Percentiles rank a stretch among this genome's conserved stretches.
Evolutionary conservation across 257 asterid species (phyloP).

Genomic region (Nicotiana paniculata): DNA sequence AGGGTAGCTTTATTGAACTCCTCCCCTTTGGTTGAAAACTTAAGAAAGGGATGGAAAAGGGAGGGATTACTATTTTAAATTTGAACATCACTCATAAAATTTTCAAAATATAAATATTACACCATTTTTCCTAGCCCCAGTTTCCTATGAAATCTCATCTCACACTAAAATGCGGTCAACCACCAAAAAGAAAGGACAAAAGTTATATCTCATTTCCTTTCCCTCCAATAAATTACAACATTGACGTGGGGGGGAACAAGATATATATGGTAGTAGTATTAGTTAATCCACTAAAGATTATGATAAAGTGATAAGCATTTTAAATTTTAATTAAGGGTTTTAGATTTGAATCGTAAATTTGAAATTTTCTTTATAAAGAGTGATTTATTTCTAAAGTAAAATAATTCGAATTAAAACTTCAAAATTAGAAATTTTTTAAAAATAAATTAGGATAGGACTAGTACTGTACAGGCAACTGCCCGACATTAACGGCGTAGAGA

Average conservation of each 20-base stretch:
- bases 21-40: neutral
- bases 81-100: neutral
- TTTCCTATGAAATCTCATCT: neutral
- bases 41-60: constrained; percentile 5
- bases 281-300: too few species aligned
- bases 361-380: too few species aligned
- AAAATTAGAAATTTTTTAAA: too few species aligned
- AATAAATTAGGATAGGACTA: neutral
- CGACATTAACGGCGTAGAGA: constrained; percentile 16
- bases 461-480: constrained; percentile 10
- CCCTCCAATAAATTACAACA: constrained; percentile 1
- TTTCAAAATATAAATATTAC: neutral
- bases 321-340: too few species aligned
- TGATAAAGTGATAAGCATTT: too few species aligned
- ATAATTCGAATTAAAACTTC: too few species aligned
- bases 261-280: too few species aligned
- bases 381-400: too few species aligned
- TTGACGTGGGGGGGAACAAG: neutral
- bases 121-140: neutral
- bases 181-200: neutral
- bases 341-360: too few species aligned
- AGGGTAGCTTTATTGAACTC: constrained; percentile 1
- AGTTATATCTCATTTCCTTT: neutral
- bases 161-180: neutral
- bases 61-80: constrained; percentile 9